Base-by-base conservation (phyloP, 495 filamentous ascomycete genomes). In the Penicillium herquei region DNA sequence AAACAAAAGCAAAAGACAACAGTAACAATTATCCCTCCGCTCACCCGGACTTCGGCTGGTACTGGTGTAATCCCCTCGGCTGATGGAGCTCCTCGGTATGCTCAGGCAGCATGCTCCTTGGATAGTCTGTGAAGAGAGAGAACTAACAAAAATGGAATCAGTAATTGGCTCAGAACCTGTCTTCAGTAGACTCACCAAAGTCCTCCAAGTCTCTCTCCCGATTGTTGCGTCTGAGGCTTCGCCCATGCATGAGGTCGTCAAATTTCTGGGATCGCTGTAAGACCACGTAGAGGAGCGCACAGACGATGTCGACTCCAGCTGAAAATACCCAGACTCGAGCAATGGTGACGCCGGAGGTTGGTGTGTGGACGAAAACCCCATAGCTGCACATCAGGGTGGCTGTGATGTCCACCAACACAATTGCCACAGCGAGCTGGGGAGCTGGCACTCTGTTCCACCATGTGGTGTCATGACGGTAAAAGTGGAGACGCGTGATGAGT, bases 171-270 rank as follows among this genome's bases (percentile, higher is more conserved):
- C 21, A n/a, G n/a, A n/a, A n/a, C n/a, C n/a, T n/a, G n/a, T n/a
- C n/a, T n/a, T n/a, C n/a, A n/a, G n/a, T 42, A 14, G 91, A 79
- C 86, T 82, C 82, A 91, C 87, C 80, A 59, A 96, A 93, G 71
- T 96, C 91, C 75, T 96, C 91, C 55, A 90, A 73, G 2, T 82
- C 85, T 52, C 88, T 78, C 76, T 92, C 86, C 74, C 87, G 88
- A 58, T 81, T 77, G 68, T 82, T 85, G 70, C 85, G 86, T 75
- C 88, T 88, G 47, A 83, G 84, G 53, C 83, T 84, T 78, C 90
- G 91, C 67, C 91, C 89, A 73, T 96, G 90, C 89, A 95, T 92
- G 56, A 96, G 79, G 78, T 93, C 91, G 74, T 96, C 89, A 72
- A 96, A 95, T 43, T 83, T 83, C 34, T 76, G 68, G 64, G 85